These are phyloP conservation scores for Urochloa ruziziensis DNA, from an alignment of 176 grass and related monocot genomes.

Conservation along the genomic window DNA sequence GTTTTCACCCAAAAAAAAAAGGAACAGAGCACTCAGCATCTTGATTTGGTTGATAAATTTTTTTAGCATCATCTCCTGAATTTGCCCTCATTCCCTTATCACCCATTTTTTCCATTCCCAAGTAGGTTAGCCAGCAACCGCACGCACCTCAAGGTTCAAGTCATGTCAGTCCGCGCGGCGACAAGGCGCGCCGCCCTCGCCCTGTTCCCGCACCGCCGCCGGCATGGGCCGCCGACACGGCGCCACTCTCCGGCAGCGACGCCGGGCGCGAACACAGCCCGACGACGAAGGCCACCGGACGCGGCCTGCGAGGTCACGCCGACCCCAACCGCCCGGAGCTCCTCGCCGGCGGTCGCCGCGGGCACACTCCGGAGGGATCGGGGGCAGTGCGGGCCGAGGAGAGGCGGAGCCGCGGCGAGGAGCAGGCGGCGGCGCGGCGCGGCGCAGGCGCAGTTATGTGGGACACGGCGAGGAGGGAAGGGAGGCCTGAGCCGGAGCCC, in stretches of 20 bases:
- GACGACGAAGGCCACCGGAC: neutral
- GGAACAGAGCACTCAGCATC: neutral
- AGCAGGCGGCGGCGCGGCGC: neutral
- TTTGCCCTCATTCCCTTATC: neutral
- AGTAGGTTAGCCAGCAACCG: neutral
- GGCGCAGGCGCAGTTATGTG: constrained; percentile 15
- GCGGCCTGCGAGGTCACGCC: neutral
- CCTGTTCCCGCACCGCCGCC: constrained; percentile 24
- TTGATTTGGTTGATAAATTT: neutral
- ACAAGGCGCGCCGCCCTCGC: constrained; percentile 18
- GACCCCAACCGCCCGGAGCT: neutral
- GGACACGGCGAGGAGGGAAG: neutral
- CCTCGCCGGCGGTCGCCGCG: neutral
- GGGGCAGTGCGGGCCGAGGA: neutral
- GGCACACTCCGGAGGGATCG: neutral
- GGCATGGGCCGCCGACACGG: neutral
- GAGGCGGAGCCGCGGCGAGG: neutral
- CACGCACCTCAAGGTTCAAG: constrained; percentile 47
- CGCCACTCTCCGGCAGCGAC: neutral
- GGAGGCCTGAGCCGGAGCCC: neutral
- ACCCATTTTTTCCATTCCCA: neutral
- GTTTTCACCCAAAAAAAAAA: neutral
- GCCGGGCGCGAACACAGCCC: neutral
- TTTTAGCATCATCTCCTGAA: neutral
- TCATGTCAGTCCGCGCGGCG: constrained; percentile 23